Evolutionary conservation across 2,329 filamentous ascomycete species (phyloP).

Genomic region (Penicillium sp.): DNA sequence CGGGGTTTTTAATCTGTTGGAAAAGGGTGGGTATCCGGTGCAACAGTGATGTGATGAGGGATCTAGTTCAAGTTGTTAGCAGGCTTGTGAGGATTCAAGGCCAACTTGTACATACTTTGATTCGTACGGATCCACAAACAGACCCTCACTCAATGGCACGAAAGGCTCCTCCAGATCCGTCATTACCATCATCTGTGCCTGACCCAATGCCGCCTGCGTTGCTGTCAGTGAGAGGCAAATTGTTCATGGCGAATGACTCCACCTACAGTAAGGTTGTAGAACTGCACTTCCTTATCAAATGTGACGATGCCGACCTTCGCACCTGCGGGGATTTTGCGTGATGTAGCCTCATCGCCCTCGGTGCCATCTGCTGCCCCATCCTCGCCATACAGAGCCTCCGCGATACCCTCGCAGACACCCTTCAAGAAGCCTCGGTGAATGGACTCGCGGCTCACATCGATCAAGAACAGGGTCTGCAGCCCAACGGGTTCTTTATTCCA

Average conservation of each 20-base stretch:
- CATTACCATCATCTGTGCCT: constrained; percentile 98
- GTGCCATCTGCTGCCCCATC: constrained; percentile 56
- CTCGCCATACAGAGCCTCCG: constrained; percentile 76
- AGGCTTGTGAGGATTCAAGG: neutral
- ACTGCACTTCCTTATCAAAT: constrained; percentile 94
- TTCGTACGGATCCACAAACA: constrained; percentile 93
- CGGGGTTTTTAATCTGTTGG: constrained; percentile 81
- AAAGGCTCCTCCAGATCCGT: constrained; percentile 96
- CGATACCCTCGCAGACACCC: constrained; percentile 84
- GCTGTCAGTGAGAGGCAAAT: constrained; percentile 25
- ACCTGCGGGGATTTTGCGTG: constrained; percentile 66
- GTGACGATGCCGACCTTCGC: constrained; percentile 93
- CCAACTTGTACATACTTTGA: constrained; percentile 59
- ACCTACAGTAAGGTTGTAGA: constrained; percentile 88
- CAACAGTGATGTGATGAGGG: constrained; percentile 84
- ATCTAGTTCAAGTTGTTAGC: constrained; percentile 42
- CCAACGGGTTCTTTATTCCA: constrained; percentile 94
- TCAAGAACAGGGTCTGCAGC: constrained; percentile 82
- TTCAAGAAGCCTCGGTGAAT: constrained; percentile 88
- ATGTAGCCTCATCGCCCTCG: constrained; percentile 50
- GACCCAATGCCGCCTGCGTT: constrained; percentile 66
- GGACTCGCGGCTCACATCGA: constrained; percentile 90
- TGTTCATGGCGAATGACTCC: neutral
- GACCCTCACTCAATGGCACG: constrained; percentile 81
- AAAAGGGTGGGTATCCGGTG: constrained; percentile 82